These are phyloP conservation scores for Rhodomyrtus psidioides DNA, from an alignment of 441 rosid genomes.

Conservation along the genomic window DNA sequence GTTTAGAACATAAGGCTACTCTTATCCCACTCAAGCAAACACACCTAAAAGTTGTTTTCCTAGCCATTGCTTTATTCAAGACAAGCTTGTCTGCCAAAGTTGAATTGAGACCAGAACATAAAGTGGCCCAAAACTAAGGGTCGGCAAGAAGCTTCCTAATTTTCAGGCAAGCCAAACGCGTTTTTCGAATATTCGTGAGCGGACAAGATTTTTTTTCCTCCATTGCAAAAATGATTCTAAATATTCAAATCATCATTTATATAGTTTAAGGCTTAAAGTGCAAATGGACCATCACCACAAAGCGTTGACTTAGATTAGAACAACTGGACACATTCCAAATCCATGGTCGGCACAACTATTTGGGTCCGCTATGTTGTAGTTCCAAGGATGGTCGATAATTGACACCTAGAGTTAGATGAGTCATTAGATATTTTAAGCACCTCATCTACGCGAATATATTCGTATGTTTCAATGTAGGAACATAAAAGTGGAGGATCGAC, in stretches of 20 bases:
- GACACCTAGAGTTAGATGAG: background rate
- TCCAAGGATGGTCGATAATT: background rate
- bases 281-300: background rate
- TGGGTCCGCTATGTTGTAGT: background rate
- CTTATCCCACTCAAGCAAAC: background rate
- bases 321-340: background rate
- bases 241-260: background rate
- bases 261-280: background rate
- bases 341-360: background rate
- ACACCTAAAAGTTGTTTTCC: fast-evolving
- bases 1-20: too few relatives aligned
- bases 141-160: background rate
- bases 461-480: background rate
- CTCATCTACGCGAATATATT: background rate
- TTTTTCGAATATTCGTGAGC: background rate
- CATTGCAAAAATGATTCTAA: background rate
- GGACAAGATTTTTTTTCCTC: background rate
- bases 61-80: background rate
- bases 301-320: background rate
- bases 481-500: background rate
- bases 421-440: background rate
- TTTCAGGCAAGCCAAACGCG: background rate
- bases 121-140: too few relatives aligned
- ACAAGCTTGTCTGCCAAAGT: background rate
- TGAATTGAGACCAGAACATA: background rate